Percentiles rank a stretch among this genome's conserved stretches.
phyloP scores from a whole-genome alignment of 305 asterid species.

The Nicotiana rustica region DNA sequence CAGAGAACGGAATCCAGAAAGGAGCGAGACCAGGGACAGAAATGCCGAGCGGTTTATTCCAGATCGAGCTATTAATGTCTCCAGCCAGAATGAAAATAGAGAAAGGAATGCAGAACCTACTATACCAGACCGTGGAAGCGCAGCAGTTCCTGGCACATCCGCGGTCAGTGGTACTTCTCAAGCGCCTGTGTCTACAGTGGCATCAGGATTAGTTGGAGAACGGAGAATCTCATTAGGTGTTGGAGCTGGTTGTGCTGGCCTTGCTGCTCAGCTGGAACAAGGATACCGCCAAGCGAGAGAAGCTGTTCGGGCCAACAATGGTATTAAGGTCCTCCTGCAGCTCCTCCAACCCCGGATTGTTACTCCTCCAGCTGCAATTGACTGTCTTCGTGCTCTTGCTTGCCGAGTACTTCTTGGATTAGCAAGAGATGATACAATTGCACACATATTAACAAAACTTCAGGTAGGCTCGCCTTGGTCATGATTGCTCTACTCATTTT shows the following conservation, averaged over 20 bases:
- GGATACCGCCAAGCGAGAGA: slow-evolving; percentile 95
- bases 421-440: slow-evolving; percentile 98
- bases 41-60: slow-evolving; percentile 57
- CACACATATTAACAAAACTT: slow-evolving; percentile 95
- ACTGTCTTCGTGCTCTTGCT: slow-evolving; percentile 98
- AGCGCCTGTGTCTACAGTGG: slow-evolving; percentile 61
- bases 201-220: slow-evolving; percentile 98
- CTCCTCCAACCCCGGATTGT: slow-evolving; percentile 97
- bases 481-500: background rate
- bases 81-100: slow-evolving; percentile 66
- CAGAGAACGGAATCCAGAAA: slow-evolving; percentile 31
- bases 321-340: slow-evolving; percentile 96
- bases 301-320: slow-evolving; percentile 98
- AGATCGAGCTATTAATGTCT: slow-evolving; percentile 56
- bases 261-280: slow-evolving; percentile 99
- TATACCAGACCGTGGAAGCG: slow-evolving; percentile 67
- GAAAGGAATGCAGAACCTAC: slow-evolving; percentile 77
- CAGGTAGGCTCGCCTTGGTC: slow-evolving; percentile 59
- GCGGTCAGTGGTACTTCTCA: slow-evolving; percentile 58
- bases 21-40: slow-evolving; percentile 56
- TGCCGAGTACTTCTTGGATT: slow-evolving; percentile 99
- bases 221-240: slow-evolving; percentile 92
- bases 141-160: slow-evolving; percentile 51
- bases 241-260: slow-evolving; percentile 97
- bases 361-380: slow-evolving; percentile 93